Evolutionary conservation across 2,329 filamentous ascomycete species (phyloP), one percentile per base, ranked within the genome.

Genomic region (Zelopaecilomyces penicillatus): DNA sequence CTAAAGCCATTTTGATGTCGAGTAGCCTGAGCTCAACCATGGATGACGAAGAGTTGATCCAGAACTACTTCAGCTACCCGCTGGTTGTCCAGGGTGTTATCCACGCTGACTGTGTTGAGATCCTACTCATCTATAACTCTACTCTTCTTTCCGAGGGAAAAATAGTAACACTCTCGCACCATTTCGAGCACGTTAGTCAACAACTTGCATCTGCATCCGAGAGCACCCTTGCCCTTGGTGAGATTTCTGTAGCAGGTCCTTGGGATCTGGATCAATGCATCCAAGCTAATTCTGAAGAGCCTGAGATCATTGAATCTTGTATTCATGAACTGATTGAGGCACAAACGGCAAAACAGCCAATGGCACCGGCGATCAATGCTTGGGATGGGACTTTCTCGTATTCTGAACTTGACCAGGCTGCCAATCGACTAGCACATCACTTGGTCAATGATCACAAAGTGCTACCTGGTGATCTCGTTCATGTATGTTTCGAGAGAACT

Each of bases 41-140:
- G 19, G 19, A 19, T 19, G 19, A 19, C 19, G 19, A 19, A 28
- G 40, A 37, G 5, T 9, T 28, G 19, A 12, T 38, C 5, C 43
- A 45, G 10, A 42, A 41, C 7, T 45, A 45, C 30, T 45, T 45
- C 11, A 45, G 32, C 10, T 45, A 45, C 11, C 43, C 43, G 8
- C 27, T 45, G 10, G 33, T 45, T n/a, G 28, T 45, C n/a, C 43
- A 45, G 32, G 40, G 37, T 10, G 34, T 36, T 11, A 30, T 44
- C 8, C 31, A 32, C 4, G 43, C 41, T 4, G 43, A 30, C 7
- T 8, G 12, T 10, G 32, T 45, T 5, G 39, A 42, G 6, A 28
- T 45, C 10, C 38, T 36, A 0, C 37, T 41, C 10, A 45, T 41
- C 8, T 45, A 45, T 4, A 31, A 45, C 12, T 1, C 39, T 6